Conservation (phyloP, 2,329 filamentous ascomycete species). For the Microdochium paspali region DNA sequence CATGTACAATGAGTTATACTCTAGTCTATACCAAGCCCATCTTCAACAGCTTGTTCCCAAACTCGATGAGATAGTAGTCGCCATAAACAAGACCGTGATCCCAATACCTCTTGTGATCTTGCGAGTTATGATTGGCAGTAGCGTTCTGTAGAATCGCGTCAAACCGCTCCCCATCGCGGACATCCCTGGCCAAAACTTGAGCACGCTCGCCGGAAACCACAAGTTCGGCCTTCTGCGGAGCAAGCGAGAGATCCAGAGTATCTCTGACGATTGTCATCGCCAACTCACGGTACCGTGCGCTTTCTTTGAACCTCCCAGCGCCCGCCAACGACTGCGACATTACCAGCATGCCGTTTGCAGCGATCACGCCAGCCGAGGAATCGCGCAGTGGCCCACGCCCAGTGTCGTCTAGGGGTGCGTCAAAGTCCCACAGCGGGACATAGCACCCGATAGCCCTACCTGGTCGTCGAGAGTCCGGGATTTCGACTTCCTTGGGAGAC, state of each 20-base stretch:
- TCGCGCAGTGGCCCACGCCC: conserved; percentile 18
- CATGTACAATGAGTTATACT: neutral
- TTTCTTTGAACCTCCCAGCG: conserved; percentile 1
- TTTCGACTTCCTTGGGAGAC: conserved; percentile 16
- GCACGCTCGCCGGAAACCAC: neutral
- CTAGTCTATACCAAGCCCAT: conserved; percentile 15
- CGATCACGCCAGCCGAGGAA: conserved; percentile 18
- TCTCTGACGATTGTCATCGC: conserved; percentile 9
- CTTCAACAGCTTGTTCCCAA: conserved; percentile 34
- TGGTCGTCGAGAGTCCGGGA: conserved; percentile 6
- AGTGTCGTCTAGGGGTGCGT: conserved; percentile 28
- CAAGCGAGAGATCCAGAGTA: conserved; percentile 10
- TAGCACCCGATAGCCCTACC: conserved; percentile 6
- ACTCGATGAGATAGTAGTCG: conserved; percentile 37
- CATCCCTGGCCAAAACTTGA: conserved; percentile 4
- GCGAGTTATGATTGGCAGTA: conserved; percentile 23
- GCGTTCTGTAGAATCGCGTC: conserved; percentile 21
- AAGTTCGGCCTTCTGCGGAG: conserved; percentile 13
- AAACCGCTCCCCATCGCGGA: conserved; percentile 8
- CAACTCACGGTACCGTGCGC: conserved; percentile 3
- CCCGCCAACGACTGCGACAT: conserved; percentile 10
- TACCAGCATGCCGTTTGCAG: conserved; percentile 17
- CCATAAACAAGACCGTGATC: conserved; percentile 36
- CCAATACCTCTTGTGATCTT: conserved; percentile 15
- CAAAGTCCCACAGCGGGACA: conserved; percentile 34